Conservation (phyloP, 768 basidiomycete genomes). For the Mycena crocata region DNA sequence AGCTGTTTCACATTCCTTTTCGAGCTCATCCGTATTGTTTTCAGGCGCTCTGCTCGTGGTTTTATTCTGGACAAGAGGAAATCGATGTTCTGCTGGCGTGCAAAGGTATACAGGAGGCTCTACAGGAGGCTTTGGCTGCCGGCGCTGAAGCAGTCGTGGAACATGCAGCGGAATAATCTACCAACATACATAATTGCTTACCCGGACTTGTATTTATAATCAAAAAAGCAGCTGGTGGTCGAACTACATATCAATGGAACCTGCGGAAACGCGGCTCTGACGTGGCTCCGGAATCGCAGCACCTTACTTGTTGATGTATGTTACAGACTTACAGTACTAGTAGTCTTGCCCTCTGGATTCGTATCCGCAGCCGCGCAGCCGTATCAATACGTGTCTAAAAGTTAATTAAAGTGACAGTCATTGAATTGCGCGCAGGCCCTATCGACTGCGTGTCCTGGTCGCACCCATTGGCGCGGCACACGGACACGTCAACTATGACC, state of each 20-base stretch:
- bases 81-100: conserved; percentile 57
- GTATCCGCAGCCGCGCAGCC: conserved; percentile 26
- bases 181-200: background rate
- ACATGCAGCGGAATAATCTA: background rate
- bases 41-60: conserved; percentile 76
- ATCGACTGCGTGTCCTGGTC: conserved; percentile 19
- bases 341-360: conserved; percentile 1
- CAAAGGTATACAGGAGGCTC: conserved; percentile 47
- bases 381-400: conserved; percentile 13
- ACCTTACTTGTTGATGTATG: no score
- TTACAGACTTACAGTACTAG: no score
- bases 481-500: conserved; percentile 10
- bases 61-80: conserved; percentile 69
- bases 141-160: conserved; percentile 11
- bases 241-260: no score
- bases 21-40: background rate
- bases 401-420: no score
- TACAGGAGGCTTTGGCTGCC: conserved; percentile 46
- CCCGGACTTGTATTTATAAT: background rate
- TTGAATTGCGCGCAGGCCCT: background rate
- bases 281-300: conserved; percentile 16
- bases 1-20: background rate
- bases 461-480: background rate
- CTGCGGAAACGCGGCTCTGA: background rate
- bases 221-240: background rate